A percentile compares a stretch with the other conserved stretches of the same genome.
phyloP scores from a whole-genome alignment of 805 yeast genomes.

The Kodamaea leandrae region DNA sequence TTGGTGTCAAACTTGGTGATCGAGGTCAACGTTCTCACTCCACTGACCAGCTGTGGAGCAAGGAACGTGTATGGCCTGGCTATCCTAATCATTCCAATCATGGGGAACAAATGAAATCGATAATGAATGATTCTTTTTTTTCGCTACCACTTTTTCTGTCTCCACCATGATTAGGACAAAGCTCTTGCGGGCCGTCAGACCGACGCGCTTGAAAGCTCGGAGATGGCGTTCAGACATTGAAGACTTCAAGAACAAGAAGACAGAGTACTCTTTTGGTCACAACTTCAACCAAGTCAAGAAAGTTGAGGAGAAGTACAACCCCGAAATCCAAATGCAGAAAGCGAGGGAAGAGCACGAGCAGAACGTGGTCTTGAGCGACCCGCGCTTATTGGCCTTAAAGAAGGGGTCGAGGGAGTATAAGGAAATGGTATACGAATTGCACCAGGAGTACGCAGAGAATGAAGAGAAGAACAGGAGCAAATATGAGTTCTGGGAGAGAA shows the following conservation, averaged over 20 bases:
- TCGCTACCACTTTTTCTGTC: too few species aligned
- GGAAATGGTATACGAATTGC: conserved; percentile 27
- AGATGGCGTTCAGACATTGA: conserved; percentile 23
- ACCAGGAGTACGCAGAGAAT: conserved; percentile 23
- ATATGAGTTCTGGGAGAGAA: conserved; percentile 41
- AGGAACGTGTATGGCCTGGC: neutral
- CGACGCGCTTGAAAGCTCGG: neutral
- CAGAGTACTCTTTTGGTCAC: conserved; percentile 26
- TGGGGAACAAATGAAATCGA: conserved; percentile 6
- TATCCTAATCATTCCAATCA: neutral
- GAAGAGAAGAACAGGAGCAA: conserved; percentile 28
- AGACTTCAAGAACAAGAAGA: conserved; percentile 37
- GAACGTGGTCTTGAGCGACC: conserved; percentile 28
- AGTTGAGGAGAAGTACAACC: conserved; percentile 11
- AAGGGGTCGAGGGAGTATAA: conserved; percentile 39
- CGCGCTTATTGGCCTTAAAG: conserved; percentile 25
- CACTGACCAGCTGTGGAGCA: neutral
- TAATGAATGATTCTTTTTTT: neutral
- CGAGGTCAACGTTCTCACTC: conserved; percentile 17
- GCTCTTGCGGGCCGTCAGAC: neutral
- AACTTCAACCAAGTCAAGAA: conserved; percentile 19
- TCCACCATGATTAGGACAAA: conserved; percentile 1
- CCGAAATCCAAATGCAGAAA: neutral
- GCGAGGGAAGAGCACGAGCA: conserved; percentile 12
- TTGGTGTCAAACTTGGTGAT: conserved; percentile 70